Conservation (phyloP, 2,329 filamentous ascomycete species). For the Lecanosticta acicola region DNA sequence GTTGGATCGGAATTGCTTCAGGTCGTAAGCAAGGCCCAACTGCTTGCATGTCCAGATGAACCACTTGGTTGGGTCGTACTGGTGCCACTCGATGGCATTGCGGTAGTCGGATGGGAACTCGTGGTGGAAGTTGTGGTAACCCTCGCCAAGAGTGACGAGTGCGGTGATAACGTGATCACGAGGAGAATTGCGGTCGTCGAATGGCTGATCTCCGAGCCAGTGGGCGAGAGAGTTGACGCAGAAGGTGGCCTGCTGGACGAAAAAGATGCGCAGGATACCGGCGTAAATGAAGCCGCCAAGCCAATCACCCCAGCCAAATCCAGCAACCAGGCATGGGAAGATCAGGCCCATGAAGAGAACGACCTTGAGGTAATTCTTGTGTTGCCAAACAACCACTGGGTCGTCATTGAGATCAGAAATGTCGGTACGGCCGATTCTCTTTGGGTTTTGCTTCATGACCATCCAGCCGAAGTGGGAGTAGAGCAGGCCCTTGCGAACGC, state of each 20-base stretch:
- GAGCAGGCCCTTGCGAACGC: constrained; percentile 77
- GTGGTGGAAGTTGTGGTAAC: constrained; percentile 95
- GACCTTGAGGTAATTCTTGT: constrained; percentile 77
- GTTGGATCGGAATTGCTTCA: constrained; percentile 87
- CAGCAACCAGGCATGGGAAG: constrained; percentile 69
- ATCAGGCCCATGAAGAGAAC: constrained; percentile 71
- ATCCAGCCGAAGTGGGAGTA: constrained; percentile 88
- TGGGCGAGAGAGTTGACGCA: constrained; percentile 88
- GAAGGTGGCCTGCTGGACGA: constrained; percentile 88
- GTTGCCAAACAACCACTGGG: constrained; percentile 78
- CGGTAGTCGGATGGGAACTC: constrained; percentile 91
- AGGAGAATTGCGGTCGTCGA: constrained; percentile 87
- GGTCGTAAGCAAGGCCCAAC: constrained; percentile 74
- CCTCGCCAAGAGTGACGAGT: constrained; percentile 77
- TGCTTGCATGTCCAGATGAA: constrained; percentile 79
- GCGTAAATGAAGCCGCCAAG: constrained; percentile 76
- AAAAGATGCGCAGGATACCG: constrained; percentile 80
- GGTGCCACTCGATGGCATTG: constrained; percentile 84
- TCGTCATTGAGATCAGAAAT: constrained; percentile 86
- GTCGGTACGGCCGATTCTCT: constrained; percentile 79
- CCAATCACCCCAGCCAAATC: constrained; percentile 76
- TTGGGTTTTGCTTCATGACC: constrained; percentile 89
- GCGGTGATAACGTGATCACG: constrained; percentile 84
- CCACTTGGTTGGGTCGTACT: constrained; percentile 92
- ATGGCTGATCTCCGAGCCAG: constrained; percentile 87